Base-by-base conservation (phyloP, 495 filamentous ascomycete genomes). In the Poronia punctata region DNA sequence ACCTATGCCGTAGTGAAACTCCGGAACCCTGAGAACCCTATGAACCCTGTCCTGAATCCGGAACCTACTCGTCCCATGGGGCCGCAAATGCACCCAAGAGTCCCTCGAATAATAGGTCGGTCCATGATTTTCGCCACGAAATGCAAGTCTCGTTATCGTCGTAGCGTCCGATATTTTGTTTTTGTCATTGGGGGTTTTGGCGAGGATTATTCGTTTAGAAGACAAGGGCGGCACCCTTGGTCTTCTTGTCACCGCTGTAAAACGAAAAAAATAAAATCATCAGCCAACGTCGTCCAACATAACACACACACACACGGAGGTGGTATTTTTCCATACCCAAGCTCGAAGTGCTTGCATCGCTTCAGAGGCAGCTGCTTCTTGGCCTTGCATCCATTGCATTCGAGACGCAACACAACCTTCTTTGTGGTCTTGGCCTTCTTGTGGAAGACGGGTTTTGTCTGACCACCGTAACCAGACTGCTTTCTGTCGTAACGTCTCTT, bases 391-490 rank as follows among this genome's bases (percentile, higher is more conserved):
- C 62, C 52, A 54, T 85, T 89, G 75, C 93, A 98, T 71, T 99
- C 92, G 61, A 99, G 74, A 70, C 93, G 78, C 58, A 99, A 74
- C 65, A 99, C 93, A 55, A 99, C 82, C 84, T 99, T 99, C 83
- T 97, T 99, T 59, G 93, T 99, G 51, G 93, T 97, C 83, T 99
- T 99, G 49, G 93, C 93, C 79, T 96, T 96, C 82, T 97, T 97
- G 84, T 96, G 90, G 83, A 99, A 59, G 38, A 59, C 55, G 26
- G 55, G 55, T 75, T 98, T 98, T 50, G 92, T 98, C 76, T 98
- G 92, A 83, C 92, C 92, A 82, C 93, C 92, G 74, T 95, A 98
- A 80, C 92, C 86, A 62, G 82, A 86, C 77, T 99, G 93, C 78
- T 99, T 99, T 65, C 93, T 83, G 76, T 97, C 92, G 78, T 99